Evolutionary conservation across 108 stramenopile species (phyloP), one percentile per base, ranked within the genome.

Genomic region (Cyclotella distinguenda): DNA sequence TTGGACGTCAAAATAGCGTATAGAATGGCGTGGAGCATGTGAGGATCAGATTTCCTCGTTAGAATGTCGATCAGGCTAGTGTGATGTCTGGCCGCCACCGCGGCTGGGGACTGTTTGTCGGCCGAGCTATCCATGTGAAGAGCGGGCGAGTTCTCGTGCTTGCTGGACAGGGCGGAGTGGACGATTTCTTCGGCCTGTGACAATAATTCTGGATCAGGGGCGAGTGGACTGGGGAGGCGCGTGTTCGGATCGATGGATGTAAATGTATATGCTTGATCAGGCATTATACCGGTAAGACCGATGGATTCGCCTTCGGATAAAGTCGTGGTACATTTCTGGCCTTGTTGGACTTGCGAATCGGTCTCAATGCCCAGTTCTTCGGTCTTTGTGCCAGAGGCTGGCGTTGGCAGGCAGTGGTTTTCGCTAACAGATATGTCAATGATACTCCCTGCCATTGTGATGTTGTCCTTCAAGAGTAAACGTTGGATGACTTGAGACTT

Each of bases 121-220:
- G 21, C 16, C 7, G 19, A 7, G 7, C 7, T 21, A 10, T 57
- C 39, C 19, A 39, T 1, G 21, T 60, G 61, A 40, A 6, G 21
- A 2, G 42, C 35, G 19, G 72, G 49, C 0, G 74, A 63, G 34
- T 70, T 64, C 42, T 69, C 76, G 34, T 77, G 76, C 50, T 70
- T 77, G 58, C 68, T 65, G 0, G 63, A 58, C 7, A 77, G 40
- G n/a, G 76, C 76, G 56, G 55, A 70, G 3, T 34, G 18, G 46
- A 77, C 63, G 35, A 70, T 27, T 9, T 65, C 52, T 47, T 69
- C 68, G 0, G 68, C 68, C 30, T 56, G 22, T 8, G 46, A 38
- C 5, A 74, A 34, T 21, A 74, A 26, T 11, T 54, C 9, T 33
- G 59, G 12, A 3, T 64, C 27, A 3, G 63, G 58, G 31, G 63